phyloP scores from a whole-genome alignment of 768 basidiomycete genomes.

The Podaxis sp. region DNA sequence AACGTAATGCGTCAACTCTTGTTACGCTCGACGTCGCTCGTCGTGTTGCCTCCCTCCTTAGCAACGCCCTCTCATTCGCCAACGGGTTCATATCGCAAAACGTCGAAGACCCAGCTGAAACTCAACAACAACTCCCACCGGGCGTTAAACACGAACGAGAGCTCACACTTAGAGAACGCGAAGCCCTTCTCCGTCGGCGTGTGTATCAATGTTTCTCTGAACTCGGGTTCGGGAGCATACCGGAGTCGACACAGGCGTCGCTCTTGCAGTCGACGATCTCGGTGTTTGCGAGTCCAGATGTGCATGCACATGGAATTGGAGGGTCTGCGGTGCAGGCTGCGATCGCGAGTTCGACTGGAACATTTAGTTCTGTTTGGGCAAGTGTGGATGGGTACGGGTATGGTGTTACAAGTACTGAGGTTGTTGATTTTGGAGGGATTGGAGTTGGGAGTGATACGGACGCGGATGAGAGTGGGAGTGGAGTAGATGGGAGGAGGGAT shows the following conservation, averaged over 20 bases:
- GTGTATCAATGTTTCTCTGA: conserved; percentile 88
- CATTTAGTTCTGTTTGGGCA: conserved; percentile 85
- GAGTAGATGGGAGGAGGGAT: conserved; percentile 36
- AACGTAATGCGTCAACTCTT: conserved; percentile 70
- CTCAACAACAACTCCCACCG: conserved; percentile 24
- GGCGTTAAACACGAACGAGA: conserved; percentile 32
- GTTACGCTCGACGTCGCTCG: conserved; percentile 91
- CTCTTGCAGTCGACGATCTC: conserved; percentile 80
- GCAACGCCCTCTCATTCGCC: conserved; percentile 88
- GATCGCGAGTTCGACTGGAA: conserved; percentile 81
- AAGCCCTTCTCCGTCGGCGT: conserved; percentile 79
- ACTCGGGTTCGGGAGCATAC: conserved; percentile 75
- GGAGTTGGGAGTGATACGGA: conserved; percentile 26
- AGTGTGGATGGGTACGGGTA: conserved; percentile 87
- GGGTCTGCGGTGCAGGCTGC: conserved; percentile 89
- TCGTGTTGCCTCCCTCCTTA: conserved; percentile 80
- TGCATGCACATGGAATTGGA: conserved; percentile 41
- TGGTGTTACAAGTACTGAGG: conserved; percentile 75
- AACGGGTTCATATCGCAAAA: conserved; percentile 76
- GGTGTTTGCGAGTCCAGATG: conserved; percentile 85
- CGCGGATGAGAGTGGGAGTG: conserved; percentile 26
- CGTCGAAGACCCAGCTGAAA: conserved; percentile 60
- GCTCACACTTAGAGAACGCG: conserved; percentile 70
- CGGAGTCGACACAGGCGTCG: conserved; percentile 78
- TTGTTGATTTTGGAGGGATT: conserved; percentile 42